Percentiles rank a stretch among this genome's conserved stretches.
Conservation (phyloP, 768 basidiomycete species). For the Leccinum fibrillosum region DNA sequence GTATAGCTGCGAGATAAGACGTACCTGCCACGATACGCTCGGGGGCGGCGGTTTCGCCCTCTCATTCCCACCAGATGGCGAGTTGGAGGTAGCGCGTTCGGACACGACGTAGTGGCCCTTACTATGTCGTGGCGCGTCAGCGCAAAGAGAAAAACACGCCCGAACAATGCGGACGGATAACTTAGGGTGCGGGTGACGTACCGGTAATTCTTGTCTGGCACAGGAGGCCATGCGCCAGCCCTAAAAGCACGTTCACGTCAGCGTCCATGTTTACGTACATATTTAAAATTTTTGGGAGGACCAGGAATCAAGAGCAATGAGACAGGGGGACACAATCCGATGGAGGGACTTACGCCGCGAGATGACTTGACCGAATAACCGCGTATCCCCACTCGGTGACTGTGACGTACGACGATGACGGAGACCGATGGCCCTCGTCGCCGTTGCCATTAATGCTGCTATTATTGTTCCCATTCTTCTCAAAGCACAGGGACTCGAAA, state of each 20-base stretch:
- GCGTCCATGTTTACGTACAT: background rate
- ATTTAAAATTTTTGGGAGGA: background rate
- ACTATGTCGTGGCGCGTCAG: slow-evolving; percentile 18
- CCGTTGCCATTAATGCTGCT: background rate
- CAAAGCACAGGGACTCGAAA: slow-evolving; percentile 73
- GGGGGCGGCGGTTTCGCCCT: slow-evolving; percentile 60
- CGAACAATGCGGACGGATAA: slow-evolving; percentile 14
- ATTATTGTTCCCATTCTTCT: slow-evolving; percentile 40
- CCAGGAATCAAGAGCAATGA: background rate
- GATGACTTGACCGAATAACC: slow-evolving; percentile 67
- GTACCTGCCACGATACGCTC: slow-evolving; percentile 68
- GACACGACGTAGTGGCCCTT: slow-evolving; percentile 72
- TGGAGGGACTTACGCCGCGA: slow-evolving; percentile 54
- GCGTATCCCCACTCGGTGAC: slow-evolving; percentile 79
- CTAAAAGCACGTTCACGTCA: slow-evolving; percentile 32
- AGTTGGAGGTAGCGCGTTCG: slow-evolving; percentile 45
- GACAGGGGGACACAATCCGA: background rate
- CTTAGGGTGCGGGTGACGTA: slow-evolving; percentile 20
- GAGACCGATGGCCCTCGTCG: background rate
- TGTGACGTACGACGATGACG: background rate
- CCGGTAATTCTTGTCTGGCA: slow-evolving; percentile 76
- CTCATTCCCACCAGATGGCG: slow-evolving; percentile 36
- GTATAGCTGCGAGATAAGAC: slow-evolving; percentile 25
- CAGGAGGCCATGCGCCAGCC: slow-evolving; percentile 71
- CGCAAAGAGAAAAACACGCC: background rate